These are phyloP conservation scores for Talaromyces stipitatus DNA, from an alignment of 495 filamentous ascomycete species.

Conservation along the genomic window DNA sequence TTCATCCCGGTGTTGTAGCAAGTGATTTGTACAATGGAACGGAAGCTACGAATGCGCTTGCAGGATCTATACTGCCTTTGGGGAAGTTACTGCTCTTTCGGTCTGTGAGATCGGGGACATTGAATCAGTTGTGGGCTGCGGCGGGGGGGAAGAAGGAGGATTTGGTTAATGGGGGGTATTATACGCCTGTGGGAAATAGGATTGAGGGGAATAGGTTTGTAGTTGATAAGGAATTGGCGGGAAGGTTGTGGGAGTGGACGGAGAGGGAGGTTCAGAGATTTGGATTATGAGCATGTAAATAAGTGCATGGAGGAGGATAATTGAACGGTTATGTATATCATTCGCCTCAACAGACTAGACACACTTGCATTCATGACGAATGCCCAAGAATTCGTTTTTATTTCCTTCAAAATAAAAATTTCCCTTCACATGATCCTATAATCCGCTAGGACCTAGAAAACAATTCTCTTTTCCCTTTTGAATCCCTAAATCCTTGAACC, in stretches of 20 bases:
- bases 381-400: background rate
- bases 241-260: slow-evolving; percentile 57
- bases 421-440: background rate
- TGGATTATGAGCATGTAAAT: background rate
- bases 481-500: too few relatives aligned
- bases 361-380: background rate
- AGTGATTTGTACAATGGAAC: slow-evolving; percentile 44
- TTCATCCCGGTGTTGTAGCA: slow-evolving; percentile 60
- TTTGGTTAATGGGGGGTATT: slow-evolving; percentile 47
- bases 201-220: slow-evolving; percentile 28
- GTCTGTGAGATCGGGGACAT: slow-evolving; percentile 37
- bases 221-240: slow-evolving; percentile 39
- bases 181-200: slow-evolving; percentile 44
- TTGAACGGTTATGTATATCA: slow-evolving; percentile 1
- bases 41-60: slow-evolving; percentile 14
- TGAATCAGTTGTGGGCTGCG: slow-evolving; percentile 55
- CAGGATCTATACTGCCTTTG: slow-evolving; percentile 18
- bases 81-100: slow-evolving; percentile 18
- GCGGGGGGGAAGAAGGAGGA: slow-evolving; percentile 23
- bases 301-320: background rate
- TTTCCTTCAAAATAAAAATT: background rate
- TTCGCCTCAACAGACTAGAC: background rate
- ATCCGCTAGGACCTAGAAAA: background rate
- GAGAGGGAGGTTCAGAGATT: slow-evolving; percentile 35
- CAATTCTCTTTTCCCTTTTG: background rate